Percentiles rank a stretch among this genome's conserved stretches.
These are phyloP conservation scores for Tetradesmus obliquus DNA, from an alignment of 139 green algal species.

Conservation along the genomic window DNA sequence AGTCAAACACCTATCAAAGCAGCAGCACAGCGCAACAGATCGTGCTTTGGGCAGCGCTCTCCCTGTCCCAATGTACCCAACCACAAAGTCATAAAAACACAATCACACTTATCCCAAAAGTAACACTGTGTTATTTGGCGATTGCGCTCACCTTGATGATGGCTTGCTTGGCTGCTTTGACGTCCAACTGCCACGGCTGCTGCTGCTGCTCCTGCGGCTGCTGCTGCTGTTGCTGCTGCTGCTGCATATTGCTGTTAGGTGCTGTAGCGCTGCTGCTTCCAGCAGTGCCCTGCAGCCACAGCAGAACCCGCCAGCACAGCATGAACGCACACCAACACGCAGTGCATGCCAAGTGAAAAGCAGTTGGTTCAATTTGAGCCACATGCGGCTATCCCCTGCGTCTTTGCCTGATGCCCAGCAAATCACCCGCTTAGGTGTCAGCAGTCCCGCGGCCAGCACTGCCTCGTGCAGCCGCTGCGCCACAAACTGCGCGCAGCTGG, in stretches of 20 bases:
- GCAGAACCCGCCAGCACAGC: neutral
- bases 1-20: no score
- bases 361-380: no score
- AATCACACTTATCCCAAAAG: neutral
- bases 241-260: neutral
- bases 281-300: neutral
- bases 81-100: no score
- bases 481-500: constrained; percentile 51
- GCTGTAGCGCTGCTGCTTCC: neutral
- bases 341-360: no score
- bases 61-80: no score
- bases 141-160: neutral
- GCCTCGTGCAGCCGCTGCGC: constrained; percentile 46
- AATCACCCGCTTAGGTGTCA: neutral
- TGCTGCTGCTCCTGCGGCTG: no score
- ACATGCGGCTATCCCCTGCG: no score
- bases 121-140: no score
- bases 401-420: no score
- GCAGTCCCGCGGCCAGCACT: constrained; percentile 56
- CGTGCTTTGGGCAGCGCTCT: no score
- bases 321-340: neutral
- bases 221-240: neutral
- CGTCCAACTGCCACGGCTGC: neutral
- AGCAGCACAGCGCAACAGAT: no score
- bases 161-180: neutral